Evolutionary conservation across 1,284 basidiomycete genomes (phyloP), one percentile per base, ranked within the genome.

Genomic region (Vanrija pseudolonga): DNA sequence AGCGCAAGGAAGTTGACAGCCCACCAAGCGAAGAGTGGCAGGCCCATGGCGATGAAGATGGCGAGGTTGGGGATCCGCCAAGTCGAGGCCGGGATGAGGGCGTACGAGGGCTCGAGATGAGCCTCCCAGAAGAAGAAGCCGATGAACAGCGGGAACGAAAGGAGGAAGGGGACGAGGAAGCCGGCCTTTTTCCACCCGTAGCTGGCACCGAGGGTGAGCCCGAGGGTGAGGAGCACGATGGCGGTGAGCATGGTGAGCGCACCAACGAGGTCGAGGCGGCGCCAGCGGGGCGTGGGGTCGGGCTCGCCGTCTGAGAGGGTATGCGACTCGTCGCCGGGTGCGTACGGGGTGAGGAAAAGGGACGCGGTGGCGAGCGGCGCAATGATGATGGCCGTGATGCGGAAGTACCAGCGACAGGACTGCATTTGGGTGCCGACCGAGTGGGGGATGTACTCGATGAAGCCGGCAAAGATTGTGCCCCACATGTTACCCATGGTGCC

Each of bases 161-260:
- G 60, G 18, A 76, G 57, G 62, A 76, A 71, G 6, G 73, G 73
- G 0, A 67, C 71, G 53, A 76, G 63, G 68, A 76, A 76, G 6
- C 56, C 49, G 2, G 71, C 60, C 17, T 51, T 74, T 45, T 60
- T 64, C 59, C 61, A 76, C 5, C 69, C 73, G 57, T 69, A 63
- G 1, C 63, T 60, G 1, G 71, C 69, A 41, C 71, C 72, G 20
- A 71, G 61, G 9, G 73, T 76, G 5, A 76, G 63, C 39, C 68
- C 68, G 45, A 74, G 70, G 50, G 70, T 72, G 51, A 76, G 61
- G 8, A 73, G 64, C 47, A 72, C 60, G 51, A 72, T 66, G 9
- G 63, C 57, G n/a, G 60, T 18, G 36, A 72, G 63, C 60, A 72
- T 72, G 43, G 62, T 39, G 37, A 64, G 46, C 20, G 60, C 63